phyloP scores from a whole-genome alignment of 345 rosid genomes.

The Corymbia maculata region DNA sequence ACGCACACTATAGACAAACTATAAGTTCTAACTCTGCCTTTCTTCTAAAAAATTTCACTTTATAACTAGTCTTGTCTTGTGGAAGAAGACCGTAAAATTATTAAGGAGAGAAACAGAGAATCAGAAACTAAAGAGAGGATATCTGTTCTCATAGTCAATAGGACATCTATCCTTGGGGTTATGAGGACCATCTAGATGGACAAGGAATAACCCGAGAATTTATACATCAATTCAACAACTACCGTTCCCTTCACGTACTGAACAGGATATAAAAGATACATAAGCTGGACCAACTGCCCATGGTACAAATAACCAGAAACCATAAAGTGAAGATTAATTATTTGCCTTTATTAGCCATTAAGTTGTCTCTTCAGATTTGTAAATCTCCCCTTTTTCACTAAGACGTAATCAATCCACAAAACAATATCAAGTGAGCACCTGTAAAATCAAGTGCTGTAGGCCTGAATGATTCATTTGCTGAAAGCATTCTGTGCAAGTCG shows the following conservation, averaged over 20 bases:
- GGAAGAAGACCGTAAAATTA: neutral
- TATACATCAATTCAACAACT: neutral
- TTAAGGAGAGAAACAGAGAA: neutral
- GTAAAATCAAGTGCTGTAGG: constrained; percentile 92
- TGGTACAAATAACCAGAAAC: neutral
- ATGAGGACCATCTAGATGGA: neutral
- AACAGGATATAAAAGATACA: neutral
- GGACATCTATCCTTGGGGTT: neutral
- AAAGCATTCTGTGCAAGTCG: constrained; percentile 89
- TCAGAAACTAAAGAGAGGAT: neutral
- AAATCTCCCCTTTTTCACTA: neutral
- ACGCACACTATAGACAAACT: neutral
- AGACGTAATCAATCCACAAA: neutral
- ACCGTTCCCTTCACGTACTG: neutral
- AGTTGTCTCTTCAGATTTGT: neutral
- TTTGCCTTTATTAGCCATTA: neutral
- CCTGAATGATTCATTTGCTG: constrained; percentile 73
- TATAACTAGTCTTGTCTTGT: neutral
- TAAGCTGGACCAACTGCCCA: neutral
- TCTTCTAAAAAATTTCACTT: neutral
- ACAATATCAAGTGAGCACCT: constrained; percentile 22
- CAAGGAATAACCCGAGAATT: neutral
- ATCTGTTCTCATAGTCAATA: neutral
- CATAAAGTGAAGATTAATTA: neutral
- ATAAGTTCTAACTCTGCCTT: neutral